phyloP scores from a whole-genome alignment of 257 asterid species.

The Henckelia pumila region DNA sequence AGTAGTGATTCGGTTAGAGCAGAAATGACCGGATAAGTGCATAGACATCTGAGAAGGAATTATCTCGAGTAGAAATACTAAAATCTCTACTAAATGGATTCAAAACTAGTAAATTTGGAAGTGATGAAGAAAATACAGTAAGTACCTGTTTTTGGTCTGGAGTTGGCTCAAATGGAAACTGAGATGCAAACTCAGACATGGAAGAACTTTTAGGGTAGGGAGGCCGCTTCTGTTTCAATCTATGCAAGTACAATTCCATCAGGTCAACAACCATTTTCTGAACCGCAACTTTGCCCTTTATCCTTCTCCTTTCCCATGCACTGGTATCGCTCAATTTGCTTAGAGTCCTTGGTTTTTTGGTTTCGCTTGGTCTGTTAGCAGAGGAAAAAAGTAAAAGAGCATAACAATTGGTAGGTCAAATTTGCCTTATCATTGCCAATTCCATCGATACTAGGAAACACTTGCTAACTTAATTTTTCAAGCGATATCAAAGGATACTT shows the following conservation, averaged over 20 bases:
- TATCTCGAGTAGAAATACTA: background rate
- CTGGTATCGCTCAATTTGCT: conserved; percentile 84
- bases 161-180: conserved; percentile 80
- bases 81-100: conserved; percentile 19
- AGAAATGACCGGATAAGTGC: background rate
- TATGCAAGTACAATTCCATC: conserved; percentile 92
- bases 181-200: conserved; percentile 69
- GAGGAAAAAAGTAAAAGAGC: conserved; percentile 22
- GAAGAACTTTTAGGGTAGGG: conserved; percentile 65
- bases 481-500: conserved; percentile 3
- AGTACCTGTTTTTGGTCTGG: conserved; percentile 85
- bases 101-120: conserved; percentile 16
- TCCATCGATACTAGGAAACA: background rate
- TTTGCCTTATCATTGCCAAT: conserved; percentile 6
- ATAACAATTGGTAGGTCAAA: conserved; percentile 10
- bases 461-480: conserved; percentile 6
- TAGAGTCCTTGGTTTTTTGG: conserved; percentile 66
- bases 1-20: conserved; percentile 14
- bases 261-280: conserved; percentile 97
- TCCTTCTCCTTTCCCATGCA: conserved; percentile 93
- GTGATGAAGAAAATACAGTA: conserved; percentile 11
- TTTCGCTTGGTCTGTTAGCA: conserved; percentile 75
- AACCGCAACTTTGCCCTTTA: conserved; percentile 96
- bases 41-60: background rate
- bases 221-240: conserved; percentile 89